phyloP scores from a whole-genome alignment of 1,284 basidiomycete genomes.

The Bjerkandera adusta region DNA sequence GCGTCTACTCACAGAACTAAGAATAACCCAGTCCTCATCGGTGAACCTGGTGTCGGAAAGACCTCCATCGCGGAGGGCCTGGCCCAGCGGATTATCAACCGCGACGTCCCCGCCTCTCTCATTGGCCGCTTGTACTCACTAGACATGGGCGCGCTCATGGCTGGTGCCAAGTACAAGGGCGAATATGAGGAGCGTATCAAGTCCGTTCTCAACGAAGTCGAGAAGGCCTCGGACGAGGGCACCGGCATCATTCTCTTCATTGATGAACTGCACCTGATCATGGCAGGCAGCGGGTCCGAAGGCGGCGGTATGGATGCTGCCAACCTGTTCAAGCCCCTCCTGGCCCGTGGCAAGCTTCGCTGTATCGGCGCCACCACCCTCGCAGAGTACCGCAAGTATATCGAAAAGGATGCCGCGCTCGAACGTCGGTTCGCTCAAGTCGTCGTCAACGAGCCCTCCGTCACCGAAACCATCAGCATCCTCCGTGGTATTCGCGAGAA shows the following conservation, averaged over 20 bases:
- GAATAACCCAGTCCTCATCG: constrained; percentile 92
- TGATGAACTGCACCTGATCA: constrained; percentile 92
- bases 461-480: constrained; percentile 91
- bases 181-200: constrained; percentile 99
- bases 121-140: constrained; percentile 83
- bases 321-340: constrained; percentile 87
- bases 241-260: constrained; percentile 91
- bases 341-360: constrained; percentile 88
- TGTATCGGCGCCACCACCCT: constrained; percentile 95
- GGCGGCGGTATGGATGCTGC: constrained; percentile 84
- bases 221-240: constrained; percentile 86
- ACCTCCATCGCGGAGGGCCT: constrained; percentile 95
- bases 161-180: constrained; percentile 94
- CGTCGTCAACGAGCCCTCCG: constrained; percentile 88
- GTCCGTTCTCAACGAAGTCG: constrained; percentile 89
- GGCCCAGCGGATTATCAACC: constrained; percentile 93
- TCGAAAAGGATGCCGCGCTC: constrained; percentile 93
- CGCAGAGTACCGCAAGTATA: constrained; percentile 92
- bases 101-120: constrained; percentile 90
- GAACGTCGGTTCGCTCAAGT: constrained; percentile 97
- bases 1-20: constrained; percentile 60
- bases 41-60: constrained; percentile 93
- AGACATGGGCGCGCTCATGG: constrained; percentile 96
- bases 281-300: constrained; percentile 78
- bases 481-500: constrained; percentile 88